phyloP scores from a whole-genome alignment of 345 rosid species.

The Euphorbia pulcherrima region DNA sequence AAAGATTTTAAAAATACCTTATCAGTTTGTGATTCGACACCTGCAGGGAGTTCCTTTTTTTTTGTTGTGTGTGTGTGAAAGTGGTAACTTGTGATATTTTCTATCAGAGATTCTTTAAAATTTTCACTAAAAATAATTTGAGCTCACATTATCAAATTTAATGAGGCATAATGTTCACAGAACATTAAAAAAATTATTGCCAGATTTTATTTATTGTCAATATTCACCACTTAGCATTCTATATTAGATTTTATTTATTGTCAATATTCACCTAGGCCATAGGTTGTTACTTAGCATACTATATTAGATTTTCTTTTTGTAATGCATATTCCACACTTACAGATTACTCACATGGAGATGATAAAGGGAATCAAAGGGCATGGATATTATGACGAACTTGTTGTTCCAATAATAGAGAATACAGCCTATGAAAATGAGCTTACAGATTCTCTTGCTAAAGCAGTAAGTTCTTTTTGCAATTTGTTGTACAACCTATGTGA shows the following conservation, averaged over 20 bases:
- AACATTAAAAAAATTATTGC: neutral
- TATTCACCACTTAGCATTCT: neutral
- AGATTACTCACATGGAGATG: conserved; percentile 99
- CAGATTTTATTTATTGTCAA: too few species aligned
- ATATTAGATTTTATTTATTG: neutral
- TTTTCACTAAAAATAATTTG: too few species aligned
- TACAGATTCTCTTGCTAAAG: conserved; percentile 86
- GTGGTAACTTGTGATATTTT: neutral
- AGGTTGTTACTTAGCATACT: neutral
- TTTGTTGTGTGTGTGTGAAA: too few species aligned
- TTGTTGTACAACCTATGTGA: neutral
- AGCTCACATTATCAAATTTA: too few species aligned
- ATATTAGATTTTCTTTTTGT: neutral
- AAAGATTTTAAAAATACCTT: neutral
- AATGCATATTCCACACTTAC: neutral
- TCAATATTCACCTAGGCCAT: neutral
- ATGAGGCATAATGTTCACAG: neutral
- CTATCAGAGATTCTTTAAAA: neutral
- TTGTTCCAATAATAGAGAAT: conserved; percentile 93
- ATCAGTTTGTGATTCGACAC: neutral
- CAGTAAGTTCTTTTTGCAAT: conserved; percentile 42
- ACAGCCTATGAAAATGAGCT: conserved; percentile 87
- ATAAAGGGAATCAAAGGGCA: conserved; percentile 98
- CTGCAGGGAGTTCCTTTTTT: neutral
- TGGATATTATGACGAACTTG: conserved; percentile 89